Conservation (phyloP, 2,329 filamentous ascomycete species). For the Leptographium procerum region DNA sequence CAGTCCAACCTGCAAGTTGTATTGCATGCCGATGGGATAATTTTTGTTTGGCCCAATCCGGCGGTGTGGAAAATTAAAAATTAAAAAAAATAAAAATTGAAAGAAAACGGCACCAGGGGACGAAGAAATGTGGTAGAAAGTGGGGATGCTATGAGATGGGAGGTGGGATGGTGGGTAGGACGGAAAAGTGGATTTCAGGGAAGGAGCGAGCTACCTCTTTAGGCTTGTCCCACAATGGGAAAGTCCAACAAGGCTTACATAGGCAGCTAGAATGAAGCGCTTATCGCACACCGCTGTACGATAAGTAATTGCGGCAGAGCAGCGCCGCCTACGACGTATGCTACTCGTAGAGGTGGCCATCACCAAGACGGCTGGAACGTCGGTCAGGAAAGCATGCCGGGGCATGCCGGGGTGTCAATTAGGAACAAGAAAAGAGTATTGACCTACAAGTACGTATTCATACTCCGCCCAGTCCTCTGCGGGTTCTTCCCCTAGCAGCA, state of each 20-base stretch:
- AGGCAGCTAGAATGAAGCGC: neutral
- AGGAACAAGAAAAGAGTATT: neutral
- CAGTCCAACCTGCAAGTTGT: neutral
- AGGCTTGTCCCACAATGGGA: neutral
- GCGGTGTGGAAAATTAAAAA: constrained; percentile 7
- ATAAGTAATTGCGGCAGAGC: neutral
- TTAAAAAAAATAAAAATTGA: neutral
- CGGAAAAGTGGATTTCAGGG: neutral
- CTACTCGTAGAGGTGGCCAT: neutral
- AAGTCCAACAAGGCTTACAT: neutral
- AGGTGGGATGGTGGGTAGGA: neutral
- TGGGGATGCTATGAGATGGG: neutral
- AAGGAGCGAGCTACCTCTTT: neutral
- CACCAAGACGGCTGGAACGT: neutral
- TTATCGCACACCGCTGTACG: neutral
- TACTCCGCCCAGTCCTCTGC: no score
- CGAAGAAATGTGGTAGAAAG: neutral
- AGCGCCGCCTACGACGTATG: no score
- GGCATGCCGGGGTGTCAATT: neutral
- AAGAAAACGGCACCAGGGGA: neutral
- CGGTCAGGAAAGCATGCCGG: neutral
- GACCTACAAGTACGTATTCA: no score
- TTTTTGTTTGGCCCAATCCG: constrained; percentile 3
- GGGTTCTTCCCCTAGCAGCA: neutral
- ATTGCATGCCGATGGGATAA: neutral